Evolutionary conservation across 1,284 basidiomycete genomes (phyloP), one percentile per base, ranked within the genome.

Genomic region (Puccinia sorghi): DNA sequence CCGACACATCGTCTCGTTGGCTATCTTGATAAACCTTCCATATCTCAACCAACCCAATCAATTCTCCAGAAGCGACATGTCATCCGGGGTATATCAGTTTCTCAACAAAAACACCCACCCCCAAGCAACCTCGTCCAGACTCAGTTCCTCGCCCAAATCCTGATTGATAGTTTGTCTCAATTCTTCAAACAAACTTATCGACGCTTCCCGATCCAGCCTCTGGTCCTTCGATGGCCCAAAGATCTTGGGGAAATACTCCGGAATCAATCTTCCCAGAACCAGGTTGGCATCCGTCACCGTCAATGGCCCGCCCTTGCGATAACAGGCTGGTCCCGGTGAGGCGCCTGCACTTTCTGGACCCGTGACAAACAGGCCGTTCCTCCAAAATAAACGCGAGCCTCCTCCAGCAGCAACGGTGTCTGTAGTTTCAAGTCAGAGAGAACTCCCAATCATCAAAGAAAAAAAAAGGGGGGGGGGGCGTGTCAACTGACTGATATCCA

Each of bases 201-300:
- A 90, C 0, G 91, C 91, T 37, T 90, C 88, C 0, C 87, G 86
- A 83, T 96, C 93, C 50, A 96, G 86, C 1, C 91, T 89, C 83
- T 94, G 89, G 82, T 92, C 89, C 85, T 94, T 93, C 0, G 89
- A 89, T 82, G 91, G 90, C 4, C 93, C 93, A 82, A 96, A 97
- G 79, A 94, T 94, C 83, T 91, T 80, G 3, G 83, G 83, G 78
- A 83, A 84, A 69, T 90, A 91, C 78, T 90, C 88, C 0, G 92
- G 91, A 2, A 93, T 86, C n/a, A 95, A 88, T 2, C 93, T 88
- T 0, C 93, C 93, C 0, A 94, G 89, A 37, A 93, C 86, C 6
- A 94, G 86, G 83, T 94, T 95, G 6, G 92, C 93, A 82, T 95
- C 93, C 0, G 93, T 94, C 11, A 94, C 89, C 0, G 93, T 92